These are phyloP conservation scores for Rhizopogon roseolus DNA, from an alignment of 768 basidiomycete species.

Conservation along the genomic window DNA sequence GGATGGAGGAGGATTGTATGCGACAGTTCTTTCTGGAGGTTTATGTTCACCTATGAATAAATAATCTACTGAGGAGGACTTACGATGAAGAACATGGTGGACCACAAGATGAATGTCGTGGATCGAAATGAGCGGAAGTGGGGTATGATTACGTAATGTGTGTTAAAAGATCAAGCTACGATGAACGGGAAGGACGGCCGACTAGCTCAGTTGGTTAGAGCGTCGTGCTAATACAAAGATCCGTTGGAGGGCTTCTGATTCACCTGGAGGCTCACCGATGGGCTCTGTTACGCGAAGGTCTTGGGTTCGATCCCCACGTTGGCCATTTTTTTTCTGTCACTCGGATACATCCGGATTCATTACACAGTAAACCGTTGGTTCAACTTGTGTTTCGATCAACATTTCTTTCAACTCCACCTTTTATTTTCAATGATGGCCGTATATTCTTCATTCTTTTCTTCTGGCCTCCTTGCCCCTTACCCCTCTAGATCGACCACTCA, in stretches of 20 bases:
- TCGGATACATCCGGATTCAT: no score
- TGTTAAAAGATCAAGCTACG: no score
- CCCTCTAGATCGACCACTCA: slow-evolving; percentile 20
- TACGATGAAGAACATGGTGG: slow-evolving; percentile 68
- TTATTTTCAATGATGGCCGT: slow-evolving; percentile 27
- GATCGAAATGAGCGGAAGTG: no score
- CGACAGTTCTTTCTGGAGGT: slow-evolving; percentile 84
- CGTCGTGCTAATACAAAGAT: slow-evolving; percentile 62
- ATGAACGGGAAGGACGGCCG: slow-evolving; percentile 39
- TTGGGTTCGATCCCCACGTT: slow-evolving; percentile 69
- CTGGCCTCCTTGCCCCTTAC: slow-evolving; percentile 58
- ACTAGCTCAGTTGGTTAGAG: slow-evolving; percentile 94
- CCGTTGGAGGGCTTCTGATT: no score
- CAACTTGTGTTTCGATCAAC: slow-evolving; percentile 8
- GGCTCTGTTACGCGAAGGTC: slow-evolving; percentile 48
- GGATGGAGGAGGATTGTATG: slow-evolving; percentile 97
- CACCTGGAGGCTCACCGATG: no score
- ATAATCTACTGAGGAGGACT: slow-evolving; percentile 22
- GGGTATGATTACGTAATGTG: neutral
- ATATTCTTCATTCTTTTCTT: slow-evolving; percentile 69
- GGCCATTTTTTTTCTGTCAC: slow-evolving; percentile 31
- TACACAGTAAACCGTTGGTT: slow-evolving; percentile 5
- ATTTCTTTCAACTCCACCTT: neutral
- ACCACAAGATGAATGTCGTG: no score
- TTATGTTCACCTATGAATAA: neutral